Base-by-base conservation (phyloP, 768 basidiomycete species). In the Lactarius psammicola region DNA sequence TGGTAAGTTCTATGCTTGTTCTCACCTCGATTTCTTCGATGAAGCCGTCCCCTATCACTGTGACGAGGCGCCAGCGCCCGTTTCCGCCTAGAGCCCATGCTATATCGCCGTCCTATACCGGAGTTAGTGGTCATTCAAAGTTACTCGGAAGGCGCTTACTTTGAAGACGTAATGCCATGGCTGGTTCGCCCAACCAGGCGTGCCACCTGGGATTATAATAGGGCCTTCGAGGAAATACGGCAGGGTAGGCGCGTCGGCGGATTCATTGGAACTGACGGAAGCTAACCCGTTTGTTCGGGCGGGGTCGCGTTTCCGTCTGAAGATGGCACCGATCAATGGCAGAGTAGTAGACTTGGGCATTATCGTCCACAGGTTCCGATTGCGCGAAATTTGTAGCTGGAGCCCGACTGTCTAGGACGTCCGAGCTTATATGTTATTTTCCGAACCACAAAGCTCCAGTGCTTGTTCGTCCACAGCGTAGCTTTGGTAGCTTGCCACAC, bases 141-240 rank as follows among this genome's bases (percentile, higher is more conserved):
- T 30, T n/a, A 18, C 7, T 36, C 10, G 28, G 59, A 44, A 4
- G 31, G 28, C n/a, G 10, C 66, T 42, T 44, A 63, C 66, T 0
- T 55, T 51, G 6, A 67, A 67, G n/a, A 63, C 57, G 34, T 63
- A 67, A 49, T 54, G 60, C 66, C 66, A 67, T 3, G 66, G 66
- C 20, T 67, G 66, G 53, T 7, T 33, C 10, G 66, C 66, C 57
- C 62, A 67, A 55, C 66, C 36, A 2, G 66, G 66, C 11, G 66
- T 63, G 15, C 53, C 40, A 0, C 62, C 62, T 20, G 66, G 66
- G 6, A 42, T 38, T 36, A 67, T 20, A 20, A 60, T 28, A 1
- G 64, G 59, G 5, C 33, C 26, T 1, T 55, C 51, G 10, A 62
- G 49, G 38, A 59, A 34, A 49, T n/a, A 58, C 20, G 51, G 60